Evolutionary conservation across 2,329 filamentous ascomycete genomes (phyloP), one percentile per base, ranked within the genome.

Genomic region (Phialophora expanda): DNA sequence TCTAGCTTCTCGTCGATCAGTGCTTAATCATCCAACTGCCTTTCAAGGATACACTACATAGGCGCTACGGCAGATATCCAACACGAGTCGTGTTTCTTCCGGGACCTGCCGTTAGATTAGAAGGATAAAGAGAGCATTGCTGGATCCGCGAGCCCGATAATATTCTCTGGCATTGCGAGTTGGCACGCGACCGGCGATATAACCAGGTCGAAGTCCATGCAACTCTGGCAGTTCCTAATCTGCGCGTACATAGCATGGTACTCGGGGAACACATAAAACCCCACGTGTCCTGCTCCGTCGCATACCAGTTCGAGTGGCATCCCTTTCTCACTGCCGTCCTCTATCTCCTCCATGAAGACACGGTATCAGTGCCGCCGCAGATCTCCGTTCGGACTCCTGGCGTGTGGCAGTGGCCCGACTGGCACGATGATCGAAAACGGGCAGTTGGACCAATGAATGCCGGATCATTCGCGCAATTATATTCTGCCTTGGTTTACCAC

Each of bases 361-460:
- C 26, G 17, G 6, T n/a, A 17, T 30, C 5, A 48, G 41, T 51
- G 46, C 20, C 41, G 41, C n/a, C 56, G 56, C 56, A 59, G 56
- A 59, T 59, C 56, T 59, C 56, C 56, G 56, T 58, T 20, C 24
- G 17, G 41, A 9, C 38, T n/a, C 38, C 41, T 32, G 24, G 28
- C 38, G 56, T 26, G 2, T n/a, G 38, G 14, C 17, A n/a, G 14
- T 7, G 17, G 17, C n/a, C 14, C 1, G 38, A n/a, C 8, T 1
- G 38, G 38, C 38, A 17, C 38, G 5, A 44, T 44, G 32, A 34
- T 34, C 11, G 32, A 34, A 34, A 34, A 34, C 38, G 5, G 6
- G 5, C 38, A 1, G 38, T 44, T 8, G 17, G 38, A 44, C 38
- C 38, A 44, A n/a, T 44, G 38, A 44, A n/a, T 44, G 38, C 38